Base-by-base conservation (phyloP, 352 stramenopile genomes). In the Peronospora belbahrii region DNA sequence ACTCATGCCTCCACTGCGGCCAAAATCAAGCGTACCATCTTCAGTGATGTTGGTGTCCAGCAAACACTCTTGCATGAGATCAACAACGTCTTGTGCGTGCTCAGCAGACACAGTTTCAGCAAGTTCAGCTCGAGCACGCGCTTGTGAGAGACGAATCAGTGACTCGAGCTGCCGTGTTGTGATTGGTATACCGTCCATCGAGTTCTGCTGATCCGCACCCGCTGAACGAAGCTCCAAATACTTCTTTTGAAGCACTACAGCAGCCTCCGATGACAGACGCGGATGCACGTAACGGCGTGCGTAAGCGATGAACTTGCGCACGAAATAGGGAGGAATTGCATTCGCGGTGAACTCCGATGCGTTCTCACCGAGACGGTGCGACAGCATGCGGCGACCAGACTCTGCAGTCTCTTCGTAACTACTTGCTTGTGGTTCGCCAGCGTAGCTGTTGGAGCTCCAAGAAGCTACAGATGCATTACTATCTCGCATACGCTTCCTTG, bases 301-400 rank as follows among this genome's bases (percentile, higher is more conserved):
- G 62, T 98, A 99, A 0, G 95, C 83, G 52, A 99, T 95, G 62
- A 98, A 99, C 57, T 98, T 97, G 42, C 95, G 82, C 28, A 99
- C 63, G 22, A 98, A 83, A 49, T 83, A 82, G 2, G 80, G 57
- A 17, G 74, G 68, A 42, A 87, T 87, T 15, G 70, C 56, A 5
- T 61, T 49, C 50, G 66, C 67, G 15, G 52, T 73, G 40, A 67
- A 74, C 46, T 76, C 58, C 17, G 61, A 38, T 14, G 64, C 72
- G 23, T 83, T 85, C 31, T 70, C 51, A 11, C 62, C 47, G 36
- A 85, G 52, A 6, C 74, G 74, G 30, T 78, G 68, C n/a, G 69
- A 75, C 7, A 85, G 48, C 46, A 74, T 30, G 0, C 42, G 52
- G 40, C 67, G 55, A 6, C 28, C 23, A 8, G 41, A 17, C 5